These are phyloP conservation scores for Hysterangium stoloniferum DNA, from an alignment of 768 basidiomycete genomes.

Conservation along the genomic window DNA sequence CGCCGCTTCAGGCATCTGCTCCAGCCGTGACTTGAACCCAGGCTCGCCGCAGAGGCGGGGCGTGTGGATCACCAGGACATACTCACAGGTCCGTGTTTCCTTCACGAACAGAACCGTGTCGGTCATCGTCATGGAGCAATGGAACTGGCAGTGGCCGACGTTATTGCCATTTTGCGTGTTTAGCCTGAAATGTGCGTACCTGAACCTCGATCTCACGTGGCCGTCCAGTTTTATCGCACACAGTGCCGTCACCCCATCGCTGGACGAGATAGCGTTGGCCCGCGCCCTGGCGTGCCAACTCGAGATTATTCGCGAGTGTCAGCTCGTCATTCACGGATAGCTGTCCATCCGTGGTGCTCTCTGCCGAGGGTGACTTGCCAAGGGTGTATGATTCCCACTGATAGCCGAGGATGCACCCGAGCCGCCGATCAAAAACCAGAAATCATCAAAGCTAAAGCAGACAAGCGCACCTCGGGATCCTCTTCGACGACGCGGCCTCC, in stretches of 20 bases:
- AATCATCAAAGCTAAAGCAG: conserved; percentile 11
- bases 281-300: conserved; percentile 54
- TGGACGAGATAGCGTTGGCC: conserved; percentile 90
- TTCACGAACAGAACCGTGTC: conserved; percentile 89
- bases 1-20: conserved; percentile 55
- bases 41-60: conserved; percentile 91
- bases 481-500: conserved; percentile 75
- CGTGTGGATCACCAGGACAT: conserved; percentile 90
- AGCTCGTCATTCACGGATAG: conserved; percentile 58
- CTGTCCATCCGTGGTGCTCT: conserved; percentile 25
- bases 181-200: conserved; percentile 33
- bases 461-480: conserved; percentile 64
- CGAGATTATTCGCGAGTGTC: conserved; percentile 59
- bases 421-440: too few species aligned
- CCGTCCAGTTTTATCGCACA: conserved; percentile 87
- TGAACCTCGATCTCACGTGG: conserved; percentile 92
- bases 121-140: conserved; percentile 91
- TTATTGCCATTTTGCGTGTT: background rate
- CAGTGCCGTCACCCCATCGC: conserved; percentile 83
- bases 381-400: conserved; percentile 76
- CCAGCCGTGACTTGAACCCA: conserved; percentile 75
- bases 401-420: conserved; percentile 10
- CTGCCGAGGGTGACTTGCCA: conserved; percentile 56
- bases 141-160: conserved; percentile 49
- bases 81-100: conserved; percentile 89